Evolutionary conservation across 306 rosid species (phyloP).

Genomic region (Betula pendula): DNA sequence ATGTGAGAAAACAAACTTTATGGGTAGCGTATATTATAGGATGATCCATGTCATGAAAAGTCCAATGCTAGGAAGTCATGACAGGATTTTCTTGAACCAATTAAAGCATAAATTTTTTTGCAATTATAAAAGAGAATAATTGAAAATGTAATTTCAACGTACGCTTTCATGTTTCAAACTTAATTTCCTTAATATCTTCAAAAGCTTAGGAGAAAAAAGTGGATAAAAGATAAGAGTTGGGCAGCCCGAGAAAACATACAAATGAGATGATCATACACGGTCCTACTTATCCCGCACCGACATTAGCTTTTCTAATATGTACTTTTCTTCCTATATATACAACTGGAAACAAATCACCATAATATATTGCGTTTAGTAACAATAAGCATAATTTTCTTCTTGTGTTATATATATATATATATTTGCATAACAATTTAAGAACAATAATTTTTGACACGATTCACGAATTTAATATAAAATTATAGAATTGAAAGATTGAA

Average conservation of each 20-base stretch:
- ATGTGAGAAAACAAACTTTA: neutral
- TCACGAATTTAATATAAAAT: too few species aligned
- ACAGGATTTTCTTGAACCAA: neutral
- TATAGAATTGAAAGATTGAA: too few species aligned
- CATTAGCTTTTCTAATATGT: neutral
- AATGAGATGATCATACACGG: neutral
- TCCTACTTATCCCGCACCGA: neutral
- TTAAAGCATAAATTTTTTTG: neutral
- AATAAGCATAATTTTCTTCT: neutral
- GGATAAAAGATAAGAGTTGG: neutral
- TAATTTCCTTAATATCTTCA: neutral
- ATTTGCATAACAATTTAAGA: too few species aligned
- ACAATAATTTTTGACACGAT: too few species aligned
- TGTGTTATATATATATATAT: neutral
- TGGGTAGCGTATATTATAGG: neutral
- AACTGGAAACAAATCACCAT: neutral
- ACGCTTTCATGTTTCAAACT: neutral
- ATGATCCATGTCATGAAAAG: neutral
- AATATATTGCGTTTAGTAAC: too few species aligned
- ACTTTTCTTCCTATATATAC: neutral
- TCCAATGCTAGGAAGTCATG: neutral
- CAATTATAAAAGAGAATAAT: neutral
- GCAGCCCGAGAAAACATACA: neutral
- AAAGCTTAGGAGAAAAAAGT: neutral
- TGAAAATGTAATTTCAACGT: neutral